Evolutionary conservation across 2,329 filamentous ascomycete species (phyloP).

Genomic region (Claviceps purpurea): DNA sequence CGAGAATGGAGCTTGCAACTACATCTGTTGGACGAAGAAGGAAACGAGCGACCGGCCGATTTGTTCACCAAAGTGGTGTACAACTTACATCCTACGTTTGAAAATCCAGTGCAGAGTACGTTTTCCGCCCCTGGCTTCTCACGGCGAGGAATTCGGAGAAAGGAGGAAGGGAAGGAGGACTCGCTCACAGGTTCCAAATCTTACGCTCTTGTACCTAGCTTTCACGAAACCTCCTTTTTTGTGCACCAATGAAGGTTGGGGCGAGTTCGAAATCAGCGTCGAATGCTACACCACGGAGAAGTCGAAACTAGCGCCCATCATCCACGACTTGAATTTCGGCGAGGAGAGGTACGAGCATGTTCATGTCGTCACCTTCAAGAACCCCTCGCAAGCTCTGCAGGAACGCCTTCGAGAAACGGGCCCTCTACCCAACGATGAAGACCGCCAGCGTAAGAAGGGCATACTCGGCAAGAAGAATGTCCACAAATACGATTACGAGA

Average conservation of each 20-base stretch:
- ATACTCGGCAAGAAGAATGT: conserved; percentile 65
- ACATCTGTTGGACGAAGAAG: conserved; percentile 71
- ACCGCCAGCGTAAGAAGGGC: conserved; percentile 45
- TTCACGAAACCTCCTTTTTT: conserved; percentile 77
- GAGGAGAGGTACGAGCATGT: conserved; percentile 68
- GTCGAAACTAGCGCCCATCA: conserved; percentile 59
- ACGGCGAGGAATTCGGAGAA: not conserved
- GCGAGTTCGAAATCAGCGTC: conserved; percentile 93
- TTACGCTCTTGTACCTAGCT: conserved; percentile 29
- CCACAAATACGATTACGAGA: conserved; percentile 74
- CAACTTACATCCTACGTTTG: conserved; percentile 88
- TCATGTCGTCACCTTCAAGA: conserved; percentile 77
- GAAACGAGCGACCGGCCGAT: conserved; percentile 68
- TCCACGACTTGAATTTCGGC: conserved; percentile 87
- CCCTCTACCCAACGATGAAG: conserved; percentile 64
- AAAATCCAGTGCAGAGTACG: conserved; percentile 73
- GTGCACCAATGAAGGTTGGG: conserved; percentile 92
- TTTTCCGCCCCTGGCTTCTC: conserved; percentile 9
- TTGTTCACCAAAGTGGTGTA: conserved; percentile 90
- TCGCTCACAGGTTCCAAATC: not conserved
- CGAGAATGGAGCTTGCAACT: conserved; percentile 84
- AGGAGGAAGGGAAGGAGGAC: not conserved
- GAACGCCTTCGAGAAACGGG: conserved; percentile 71
- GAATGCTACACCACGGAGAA: conserved; percentile 75
- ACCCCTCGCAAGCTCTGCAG: conserved; percentile 78